Evolutionary conservation across 345 rosid genomes (phyloP), one percentile per base, ranked within the genome.

Genomic region (Carallia brachiata): DNA sequence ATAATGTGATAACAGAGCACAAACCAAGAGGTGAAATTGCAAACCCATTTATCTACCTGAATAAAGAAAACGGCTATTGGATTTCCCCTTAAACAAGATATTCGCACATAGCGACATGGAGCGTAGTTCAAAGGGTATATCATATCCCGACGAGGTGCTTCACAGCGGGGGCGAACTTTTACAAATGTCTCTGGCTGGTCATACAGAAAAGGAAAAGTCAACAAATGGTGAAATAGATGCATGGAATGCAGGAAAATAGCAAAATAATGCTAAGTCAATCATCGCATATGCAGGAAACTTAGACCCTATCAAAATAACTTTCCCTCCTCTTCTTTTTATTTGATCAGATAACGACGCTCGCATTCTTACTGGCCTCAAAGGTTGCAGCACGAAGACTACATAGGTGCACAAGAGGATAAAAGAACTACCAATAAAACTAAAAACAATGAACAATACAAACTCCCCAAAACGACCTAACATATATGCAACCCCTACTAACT

Each of bases 121-220:
- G 85, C 83, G 78, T 90, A 90, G 79, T 89, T 88, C 83, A 79
- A 79, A 66, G 87, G 90, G 71, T 88, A 90, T 73, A 83, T 81
- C 90, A 90, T 82, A 77, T 90, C 97, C 58, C 94, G 91, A 36
- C 97, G 92, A 66, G 97, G 97, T 54, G 94, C 97, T 83, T 90
- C 97, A 78, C 94, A 90, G 18, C 94, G 90, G 13, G 97, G 90
- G 36, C 97, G 89, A 77, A 83, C 94, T 77, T 82, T 90, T 60
- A 84, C 84, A 82, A 90, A 88, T 71, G 92, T 78, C 79, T 90
- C 97, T 17, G 97, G 97, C 97, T 90, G 86, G 39, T 71, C n/a
- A 50, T 12, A 50, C 9, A 52, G 50, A 23, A 44, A 75, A 86
- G 59, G 66, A 57, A 23, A 23, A 59, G 31, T 61, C 31, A 73